phyloP scores from a whole-genome alignment of 2,329 filamentous ascomycete genomes.

The Neofusicoccum kwambonambiense region DNA sequence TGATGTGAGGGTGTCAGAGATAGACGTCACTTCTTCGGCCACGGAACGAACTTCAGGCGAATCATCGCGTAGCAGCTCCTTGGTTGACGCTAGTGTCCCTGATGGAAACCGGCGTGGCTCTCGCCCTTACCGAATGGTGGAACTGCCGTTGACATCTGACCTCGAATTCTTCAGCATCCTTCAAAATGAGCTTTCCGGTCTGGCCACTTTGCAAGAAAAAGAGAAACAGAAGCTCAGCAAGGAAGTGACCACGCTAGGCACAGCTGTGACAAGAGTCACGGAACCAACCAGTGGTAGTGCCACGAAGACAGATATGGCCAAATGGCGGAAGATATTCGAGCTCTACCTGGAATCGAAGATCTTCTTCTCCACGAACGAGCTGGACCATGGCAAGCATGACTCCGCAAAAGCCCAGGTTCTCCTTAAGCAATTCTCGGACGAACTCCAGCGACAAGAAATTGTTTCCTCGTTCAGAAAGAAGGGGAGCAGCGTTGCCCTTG shows the following conservation, averaged over 20 bases:
- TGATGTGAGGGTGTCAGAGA: background rate
- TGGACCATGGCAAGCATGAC: conserved; percentile 65
- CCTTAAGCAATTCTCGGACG: conserved; percentile 69
- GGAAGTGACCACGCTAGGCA: conserved; percentile 64
- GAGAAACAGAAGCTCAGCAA: conserved; percentile 64
- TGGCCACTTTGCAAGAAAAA: conserved; percentile 66
- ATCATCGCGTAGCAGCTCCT: background rate
- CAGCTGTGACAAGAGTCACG: conserved; percentile 63
- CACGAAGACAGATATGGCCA: conserved; percentile 60
- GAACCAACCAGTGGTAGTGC: conserved; percentile 63
- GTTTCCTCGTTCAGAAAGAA: conserved; percentile 59
- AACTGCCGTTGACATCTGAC: conserved; percentile 75
- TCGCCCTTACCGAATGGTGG: conserved; percentile 50
- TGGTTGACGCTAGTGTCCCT: background rate
- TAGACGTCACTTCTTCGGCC: background rate
- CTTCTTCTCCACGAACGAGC: conserved; percentile 78
- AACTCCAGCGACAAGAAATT: conserved; percentile 61
- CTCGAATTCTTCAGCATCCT: conserved; percentile 77
- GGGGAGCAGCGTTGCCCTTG: conserved; percentile 63
- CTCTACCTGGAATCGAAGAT: conserved; percentile 76
- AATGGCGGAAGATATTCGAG: conserved; percentile 80
- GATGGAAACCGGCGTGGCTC: background rate
- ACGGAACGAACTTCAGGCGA: background rate
- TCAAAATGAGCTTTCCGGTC: conserved; percentile 65
- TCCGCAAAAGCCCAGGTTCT: conserved; percentile 65